These are phyloP conservation scores for Coriolopsis trogii DNA, from an alignment of 1,284 basidiomycete species.

Conservation along the genomic window DNA sequence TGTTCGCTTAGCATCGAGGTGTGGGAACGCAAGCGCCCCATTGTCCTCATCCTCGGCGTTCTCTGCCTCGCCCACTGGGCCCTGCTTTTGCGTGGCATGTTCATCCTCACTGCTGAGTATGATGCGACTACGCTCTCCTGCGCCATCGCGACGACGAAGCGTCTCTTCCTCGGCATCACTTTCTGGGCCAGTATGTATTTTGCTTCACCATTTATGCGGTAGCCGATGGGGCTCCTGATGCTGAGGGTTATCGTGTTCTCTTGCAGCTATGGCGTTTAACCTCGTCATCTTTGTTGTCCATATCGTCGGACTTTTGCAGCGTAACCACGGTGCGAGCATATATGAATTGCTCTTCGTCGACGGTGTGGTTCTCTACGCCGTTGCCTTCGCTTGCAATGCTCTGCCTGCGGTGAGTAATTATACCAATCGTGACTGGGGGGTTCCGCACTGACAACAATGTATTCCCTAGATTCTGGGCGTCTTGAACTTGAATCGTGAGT, in stretches of 20 bases:
- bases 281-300: slow-evolving; percentile 61
- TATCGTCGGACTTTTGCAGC: slow-evolving; percentile 48
- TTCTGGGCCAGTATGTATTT: slow-evolving; percentile 66
- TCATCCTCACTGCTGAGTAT: slow-evolving; percentile 62
- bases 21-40: slow-evolving; percentile 59
- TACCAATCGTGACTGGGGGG: neutral
- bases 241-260: slow-evolving; percentile 4
- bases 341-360: slow-evolving; percentile 70
- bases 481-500: slow-evolving; percentile 62
- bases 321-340: slow-evolving; percentile 54
- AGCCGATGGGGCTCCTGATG: neutral
- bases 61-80: slow-evolving; percentile 67
- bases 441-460: neutral
- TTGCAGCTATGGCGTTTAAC: slow-evolving; percentile 68
- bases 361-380: slow-evolving; percentile 67
- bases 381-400: slow-evolving; percentile 66
- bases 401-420: slow-evolving; percentile 59
- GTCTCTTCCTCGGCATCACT: slow-evolving; percentile 59
- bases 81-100: slow-evolving; percentile 69
- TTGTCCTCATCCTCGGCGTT: slow-evolving; percentile 52
- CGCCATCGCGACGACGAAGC: slow-evolving; percentile 52
- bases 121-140: slow-evolving; percentile 43
- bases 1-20: slow-evolving; percentile 55
- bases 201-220: neutral
- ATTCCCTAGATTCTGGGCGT: slow-evolving; percentile 50